Base-by-base conservation (phyloP, 345 rosid genomes). In the Abelmoschus esculentus region DNA sequence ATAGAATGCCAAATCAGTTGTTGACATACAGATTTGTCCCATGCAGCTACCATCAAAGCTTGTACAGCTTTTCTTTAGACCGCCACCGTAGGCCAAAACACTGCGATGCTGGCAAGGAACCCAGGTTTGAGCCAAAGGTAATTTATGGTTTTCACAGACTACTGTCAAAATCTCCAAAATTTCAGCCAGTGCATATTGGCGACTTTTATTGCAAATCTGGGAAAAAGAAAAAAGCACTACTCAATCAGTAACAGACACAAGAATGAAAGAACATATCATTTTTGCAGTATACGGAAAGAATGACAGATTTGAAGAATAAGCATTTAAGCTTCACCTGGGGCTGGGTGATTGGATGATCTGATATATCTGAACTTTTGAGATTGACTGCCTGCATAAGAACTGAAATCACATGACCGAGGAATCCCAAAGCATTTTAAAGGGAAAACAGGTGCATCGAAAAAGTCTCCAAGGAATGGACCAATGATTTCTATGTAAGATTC, bases 101-200 rank as follows among this genome's bases (percentile, higher is more conserved):
- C 86, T 88, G 4, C 96, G 90, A 74, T 88, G 97, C 90, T 83
- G 83, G 83, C 98, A 93, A 26, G 98, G 95, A 42, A 93, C 86
- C 98, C 98, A 93, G 31, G 98, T 93, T 84, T 93, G 98, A 75
- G 98, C 97, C 85, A 93, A 72, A 68, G 97, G 97, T 36, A 93
- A 80, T 71, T 91, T 91, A 74, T 89, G 83, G 18, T 88, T 84
- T 82, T 93, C 98, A 19, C 98, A 91, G 5, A 85, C 85, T 66
- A 83, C 87, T 1, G 97, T 86, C 76, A 91, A 74, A 76, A 93
- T 89, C 92, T 93, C 97, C 78, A 89, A 79, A 77, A 91, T 93
- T 72, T 91, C 97, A 61, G 91, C 88, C 79, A 93, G 76, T 3
- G 98, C 98, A 75, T 86, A 87, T 74, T 89, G 91, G 13, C 97